Evolutionary conservation across 441 rosid species (phyloP).

Genomic region (Oxalis stricta): DNA sequence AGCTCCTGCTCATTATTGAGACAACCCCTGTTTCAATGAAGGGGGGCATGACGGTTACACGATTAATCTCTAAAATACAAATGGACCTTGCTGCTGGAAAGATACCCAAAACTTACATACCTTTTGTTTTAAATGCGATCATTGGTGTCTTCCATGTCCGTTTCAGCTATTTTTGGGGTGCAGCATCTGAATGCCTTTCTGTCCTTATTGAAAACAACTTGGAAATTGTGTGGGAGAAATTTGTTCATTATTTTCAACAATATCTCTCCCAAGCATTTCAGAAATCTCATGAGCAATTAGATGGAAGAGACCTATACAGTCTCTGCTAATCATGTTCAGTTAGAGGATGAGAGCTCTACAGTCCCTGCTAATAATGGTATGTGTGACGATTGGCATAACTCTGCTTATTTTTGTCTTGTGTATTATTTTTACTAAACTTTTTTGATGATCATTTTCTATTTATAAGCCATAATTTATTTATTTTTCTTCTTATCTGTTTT

Average conservation of each 20-base stretch:
- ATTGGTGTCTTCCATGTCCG: constrained; percentile 69
- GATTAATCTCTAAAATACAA: constrained; percentile 49
- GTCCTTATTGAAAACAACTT: constrained; percentile 42
- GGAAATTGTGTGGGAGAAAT: constrained; percentile 50
- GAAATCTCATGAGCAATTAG: constrained; percentile 20
- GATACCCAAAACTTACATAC: constrained; percentile 41
- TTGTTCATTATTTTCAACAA: constrained; percentile 35
- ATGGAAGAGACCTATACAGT: constrained; percentile 18
- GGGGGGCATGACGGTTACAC: constrained; percentile 51
- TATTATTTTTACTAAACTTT: no score
- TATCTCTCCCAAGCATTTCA: constrained; percentile 35
- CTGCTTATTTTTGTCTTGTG: no score
- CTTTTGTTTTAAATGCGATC: constrained; percentile 55
- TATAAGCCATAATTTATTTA: no score
- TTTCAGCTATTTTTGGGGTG: constrained; percentile 53
- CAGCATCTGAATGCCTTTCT: constrained; percentile 69
- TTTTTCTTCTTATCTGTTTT: no score
- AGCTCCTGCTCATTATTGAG: constrained; percentile 50
- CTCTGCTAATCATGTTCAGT: no score
- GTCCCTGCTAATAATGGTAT: no score
- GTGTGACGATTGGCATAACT: no score
- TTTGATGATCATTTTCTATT: no score
- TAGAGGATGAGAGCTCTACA: no score
- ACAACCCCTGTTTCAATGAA: constrained; percentile 49
- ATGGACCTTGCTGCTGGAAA: constrained; percentile 57